Evolutionary conservation across 495 filamentous ascomycete species (phyloP), one percentile per base, ranked within the genome.

Genomic region (Letharia columbiana): DNA sequence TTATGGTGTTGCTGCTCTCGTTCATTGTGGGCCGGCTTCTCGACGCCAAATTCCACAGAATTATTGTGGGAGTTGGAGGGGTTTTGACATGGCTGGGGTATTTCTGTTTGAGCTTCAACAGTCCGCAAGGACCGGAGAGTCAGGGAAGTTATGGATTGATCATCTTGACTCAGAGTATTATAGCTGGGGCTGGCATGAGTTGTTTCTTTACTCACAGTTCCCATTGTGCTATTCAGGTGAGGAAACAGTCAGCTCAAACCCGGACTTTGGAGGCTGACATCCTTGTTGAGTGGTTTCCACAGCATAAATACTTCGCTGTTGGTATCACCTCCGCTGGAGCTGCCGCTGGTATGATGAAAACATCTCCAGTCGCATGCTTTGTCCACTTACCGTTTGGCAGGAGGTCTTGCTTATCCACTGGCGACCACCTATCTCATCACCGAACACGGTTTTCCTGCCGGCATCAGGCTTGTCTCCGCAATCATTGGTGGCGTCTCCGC

Each of bases 251-350:
- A 50, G 8, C 20, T 11, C 20, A 50, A 50, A 0, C 20, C n/a
- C 9, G 2, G 10, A 23, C 23, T 23, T 50, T 50, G 20, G n/a
- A 23, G 7, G 74, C 31, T 68, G 40, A 68, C n/a, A n/a, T 15
- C 13, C 2, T 13, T 45, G 7, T 50, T 18, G 7, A 68, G 67
- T 81, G 78, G 78, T 79, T 79, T 63, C 69, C 67, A 13, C 61
- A 71, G 15, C 71, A 67, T 39, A 78, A 73, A 61, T 71, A 72
- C 17, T 66, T 78, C 31, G 78, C 77, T 13, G 72, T 79, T 11
- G 78, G 78, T 37, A 71, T 81, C 39, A 77, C 79, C 2, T 76
- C 78, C 6, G 73, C 73, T 40, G 78, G 78, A 56, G 78, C 78
- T 39, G 76, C 45, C 41, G 15, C 28, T 28, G 62, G 62, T 63